Conservation (phyloP, 495 filamentous ascomycete genomes). For the Copromyces sp. region DNA sequence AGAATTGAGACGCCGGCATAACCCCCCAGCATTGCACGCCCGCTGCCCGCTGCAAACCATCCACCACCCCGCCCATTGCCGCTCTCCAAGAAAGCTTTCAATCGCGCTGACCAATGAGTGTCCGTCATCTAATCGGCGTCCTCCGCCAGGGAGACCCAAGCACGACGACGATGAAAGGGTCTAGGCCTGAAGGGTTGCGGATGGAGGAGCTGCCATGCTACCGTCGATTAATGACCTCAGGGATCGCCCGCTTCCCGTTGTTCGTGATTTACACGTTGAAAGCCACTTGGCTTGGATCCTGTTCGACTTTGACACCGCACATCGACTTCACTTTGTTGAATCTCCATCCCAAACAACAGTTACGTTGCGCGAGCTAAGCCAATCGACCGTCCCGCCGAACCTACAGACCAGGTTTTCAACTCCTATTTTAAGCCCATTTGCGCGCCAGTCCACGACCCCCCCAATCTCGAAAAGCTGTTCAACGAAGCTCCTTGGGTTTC, state of each 20-base stretch:
- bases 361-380: neutral
- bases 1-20: neutral
- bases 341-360: neutral
- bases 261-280: neutral
- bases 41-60: neutral
- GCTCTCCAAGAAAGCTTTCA: neutral
- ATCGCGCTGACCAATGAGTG: neutral
- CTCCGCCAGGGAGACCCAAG: neutral
- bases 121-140: neutral
- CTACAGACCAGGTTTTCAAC: neutral
- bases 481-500: neutral
- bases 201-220: neutral
- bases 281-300: neutral
- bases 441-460: neutral
- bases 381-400: neutral
- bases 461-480: neutral
- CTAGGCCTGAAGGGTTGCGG: neutral
- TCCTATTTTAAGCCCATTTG: neutral
- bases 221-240: neutral
- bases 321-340: neutral
- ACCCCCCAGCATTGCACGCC: neutral
- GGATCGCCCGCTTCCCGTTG: neutral
- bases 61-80: neutral
- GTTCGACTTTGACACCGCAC: neutral
- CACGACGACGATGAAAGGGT: neutral